Base-by-base conservation (phyloP, 2,329 filamentous ascomycete genomes). In the Aspergillus nomiae region DNA sequence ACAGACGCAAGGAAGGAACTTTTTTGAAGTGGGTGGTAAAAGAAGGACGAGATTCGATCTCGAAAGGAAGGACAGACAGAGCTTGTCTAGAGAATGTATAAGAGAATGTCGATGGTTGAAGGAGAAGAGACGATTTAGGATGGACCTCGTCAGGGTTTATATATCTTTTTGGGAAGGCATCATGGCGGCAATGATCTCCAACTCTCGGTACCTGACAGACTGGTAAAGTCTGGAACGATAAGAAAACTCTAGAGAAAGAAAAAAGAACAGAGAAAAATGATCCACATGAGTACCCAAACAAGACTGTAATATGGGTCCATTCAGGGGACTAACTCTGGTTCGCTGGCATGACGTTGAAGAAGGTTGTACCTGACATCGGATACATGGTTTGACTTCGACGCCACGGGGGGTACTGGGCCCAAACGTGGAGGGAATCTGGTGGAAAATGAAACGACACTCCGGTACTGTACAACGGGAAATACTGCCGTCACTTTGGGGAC, bases 31-130 rank as follows among this genome's bases (percentile, higher is more conserved):
- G 6, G 36, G 16, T 38, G 12, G 11, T 36, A 56, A 57, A 45
- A 57, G 30, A 50, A 58, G 56, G 34, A 50, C 45, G 61, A 60
- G 57, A 60, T 51, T 14, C 14, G 43, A 60, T 59, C 41, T 60
- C 46, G 56, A 54, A 58, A 58, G 54, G 46, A 59, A 26, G 36
- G 53, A 32, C 48, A 51, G 48, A 51, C 48, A 51, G 28, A 51
- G 19, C 28, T 51, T 30, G 30, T 56, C 34, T 57, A 56, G 53
- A 58, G 34, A 58, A 19, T 51, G 36, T 48, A 34, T 41, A 56
- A 55, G 59, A 60, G 38, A 57, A 45, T 61, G 58, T 56, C 9
- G 48, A 16, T 24, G 56, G 53, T 58, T 45, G 53, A 50, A 54
- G 36, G 36, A 60, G 36, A 30, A 50, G 45, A 32, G 28, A 8